phyloP scores from a whole-genome alignment of 2,329 filamentous ascomycete genomes.

The Byssoonygena ceratinophila region DNA sequence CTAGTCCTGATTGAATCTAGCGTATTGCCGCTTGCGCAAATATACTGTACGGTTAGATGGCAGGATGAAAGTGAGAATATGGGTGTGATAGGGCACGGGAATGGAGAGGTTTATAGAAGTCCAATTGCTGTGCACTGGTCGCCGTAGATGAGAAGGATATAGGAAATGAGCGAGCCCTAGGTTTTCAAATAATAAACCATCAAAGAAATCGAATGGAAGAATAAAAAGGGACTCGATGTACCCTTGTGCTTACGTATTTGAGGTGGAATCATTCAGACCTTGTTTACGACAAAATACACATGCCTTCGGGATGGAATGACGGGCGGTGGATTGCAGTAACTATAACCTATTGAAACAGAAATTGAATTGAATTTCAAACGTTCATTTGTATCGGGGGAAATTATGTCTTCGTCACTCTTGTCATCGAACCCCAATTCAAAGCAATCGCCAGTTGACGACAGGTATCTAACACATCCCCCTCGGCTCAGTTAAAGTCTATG shows the following conservation, averaged over 20 bases:
- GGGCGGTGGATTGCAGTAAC: no score
- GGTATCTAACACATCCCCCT: background rate
- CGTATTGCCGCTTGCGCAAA: background rate
- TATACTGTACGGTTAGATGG: no score
- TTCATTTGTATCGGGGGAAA: background rate
- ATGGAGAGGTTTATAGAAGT: conserved; percentile 7
- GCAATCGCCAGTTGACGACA: background rate
- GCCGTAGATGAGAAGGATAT: no score
- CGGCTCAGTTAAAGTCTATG: conserved; percentile 3
- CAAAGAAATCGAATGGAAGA: no score
- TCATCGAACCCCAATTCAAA: background rate
- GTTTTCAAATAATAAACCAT: no score
- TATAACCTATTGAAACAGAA: background rate
- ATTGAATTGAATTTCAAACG: background rate
- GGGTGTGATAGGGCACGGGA: background rate
- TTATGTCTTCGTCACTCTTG: background rate
- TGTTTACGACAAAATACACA: no score
- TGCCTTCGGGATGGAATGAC: no score
- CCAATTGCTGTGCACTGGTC: no score
- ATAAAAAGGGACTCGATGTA: no score
- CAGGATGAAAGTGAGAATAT: background rate
- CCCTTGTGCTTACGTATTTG: no score
- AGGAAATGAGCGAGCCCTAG: no score
- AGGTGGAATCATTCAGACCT: no score
- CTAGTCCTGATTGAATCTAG: background rate